Evolutionary conservation across 106 monocot species (phyloP), one percentile per base, ranked within the genome.

Genomic region (Dendrobium catenatum): DNA sequence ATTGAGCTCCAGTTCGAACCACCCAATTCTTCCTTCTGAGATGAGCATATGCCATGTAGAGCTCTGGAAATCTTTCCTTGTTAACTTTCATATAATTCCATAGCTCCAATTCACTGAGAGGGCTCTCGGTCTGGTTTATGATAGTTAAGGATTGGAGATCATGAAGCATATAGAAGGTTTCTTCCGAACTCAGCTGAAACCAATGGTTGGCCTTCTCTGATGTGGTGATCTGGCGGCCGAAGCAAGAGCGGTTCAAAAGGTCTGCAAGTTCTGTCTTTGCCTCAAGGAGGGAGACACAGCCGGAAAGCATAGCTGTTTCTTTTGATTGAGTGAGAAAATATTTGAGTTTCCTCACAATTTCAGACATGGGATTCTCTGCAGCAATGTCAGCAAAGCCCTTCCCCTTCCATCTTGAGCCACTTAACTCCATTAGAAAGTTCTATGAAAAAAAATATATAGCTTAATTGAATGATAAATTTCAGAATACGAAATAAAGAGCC

Each of bases 21-120:
- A 96, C 90, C 93, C 90, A 96, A 51, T 93, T 94, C 88, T 94
- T 96, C 0, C 73, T 18, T 26, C 94, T 74, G 0, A 97, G 80
- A 86, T 97, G 90, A 64, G 79, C n/a, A 42, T 94, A 97, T 1
- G 90, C 89, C 61, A 75, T 92, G 83, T 92, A 94, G 0, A 88
- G 40, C 54, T 82, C 76, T 0, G 85, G 92, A 51, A 96, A 94
- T 31, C 42, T 22, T 19, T 75, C 48, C 6, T 17, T 78, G 19
- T 33, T 75, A 0, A 67, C 78, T 42, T 22, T 84, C 66, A 92
- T 77, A 76, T 78, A 31, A 22, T 82, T 77, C 96, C 92, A 94
- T 33, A 97, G 54, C 51, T 90, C 84, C 4, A 26, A 18, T 2
- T 54, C 48, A 73, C 13, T 81, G 75, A 84, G 77, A 18, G 43